Base-by-base conservation (phyloP, 495 filamentous ascomycete genomes). In the Penicillium manginii region DNA sequence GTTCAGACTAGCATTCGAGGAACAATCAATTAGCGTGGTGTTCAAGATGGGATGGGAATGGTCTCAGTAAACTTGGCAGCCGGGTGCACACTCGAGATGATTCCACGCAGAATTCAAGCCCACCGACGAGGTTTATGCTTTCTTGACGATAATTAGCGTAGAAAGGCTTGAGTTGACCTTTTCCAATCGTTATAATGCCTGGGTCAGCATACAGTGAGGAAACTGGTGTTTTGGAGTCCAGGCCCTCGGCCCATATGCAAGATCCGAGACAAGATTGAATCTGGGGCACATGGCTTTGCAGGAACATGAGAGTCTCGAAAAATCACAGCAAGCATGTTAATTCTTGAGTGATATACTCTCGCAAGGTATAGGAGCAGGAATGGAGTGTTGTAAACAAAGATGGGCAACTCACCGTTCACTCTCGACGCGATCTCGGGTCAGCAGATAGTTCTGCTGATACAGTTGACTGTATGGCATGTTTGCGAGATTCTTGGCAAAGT, bases 21-120 rank as follows among this genome's bases (percentile, higher is more conserved):
- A 49, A 32, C 4, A 12, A 29, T 1, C 4, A 11, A n/a, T 50
- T 15, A 50, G 14, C 6, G 8, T 4, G 40, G 8, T 29, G 6
- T 8, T 29, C 6, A 8, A 29, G 26, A 8, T 8, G 26, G 9
- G 26, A 29, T 29, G 26, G 5, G 2, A 29, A 29, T 29, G 0
- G 4, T 8, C 9, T 29, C 26, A n/a, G n/a, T n/a, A n/a, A n/a
- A n/a, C n/a, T 61, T 58, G 7, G 72, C 68, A 12, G 72, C 65
- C 2, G 74, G 64, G 12, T 82, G 70, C 12, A 82, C 79, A 64
- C 77, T 81, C 0, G 76, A 64, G 54, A 66, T 82, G 66, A 75
- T 82, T 0, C 82, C 82, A 15, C 81, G 75, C 15, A 76, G 42
- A 12, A 78, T 43, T 72, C 52, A 1, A 83, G 61, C 0, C 79